Evolutionary conservation across 805 yeast genomes (phyloP), one percentile per base, ranked within the genome.

Genomic region (Suhomyces vadensis): DNA sequence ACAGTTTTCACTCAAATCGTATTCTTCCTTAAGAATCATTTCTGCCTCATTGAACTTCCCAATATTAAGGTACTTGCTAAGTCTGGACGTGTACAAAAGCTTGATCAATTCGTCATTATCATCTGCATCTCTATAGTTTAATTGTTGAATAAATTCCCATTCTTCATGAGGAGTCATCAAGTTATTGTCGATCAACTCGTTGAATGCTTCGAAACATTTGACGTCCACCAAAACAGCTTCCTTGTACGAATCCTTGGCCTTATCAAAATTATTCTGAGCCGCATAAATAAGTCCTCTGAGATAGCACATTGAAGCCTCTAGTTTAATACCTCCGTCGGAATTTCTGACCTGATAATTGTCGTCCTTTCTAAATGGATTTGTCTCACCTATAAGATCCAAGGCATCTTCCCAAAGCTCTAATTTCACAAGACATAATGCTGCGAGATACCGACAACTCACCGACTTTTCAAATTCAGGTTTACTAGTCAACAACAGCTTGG

Each of bases 151-250:
- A 27, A 94, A 75, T 27, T 84, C 88, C 94, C 95, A 87, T 64
- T 90, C 95, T 57, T 92, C 97, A 13, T 71, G 64, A 0, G 97
- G 96, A 0, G 94, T 78, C 65, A 92, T 67, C 54, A 89, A 74
- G 56, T 83, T 84, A 53, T 85, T 85, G 35, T 77, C 67, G 1
- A 87, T 76, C 40, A 92, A 74, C 58, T 86, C 90, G 54, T 87
- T 80, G 60, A 89, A 89, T 0, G 98, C 97, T 53, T 92, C 99
- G 61, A 73, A 92, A 64, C 97, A 94, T 61, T 90, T 88, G 6
- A 87, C 90, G 63, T 92, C 98, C 1, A 87, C 88, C 52, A 79
- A 54, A 0, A 91, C 82, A 1, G 98, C 97, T 57, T 89, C 96
- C 57, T 82, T 81, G 55, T 82, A 90, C 41, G 94, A 85, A 42